A percentile compares a stretch with the other conserved stretches of the same genome.
These are phyloP conservation scores for Bipolaris cookei DNA, from an alignment of 2,329 filamentous ascomycete species.

Conservation along the genomic window DNA sequence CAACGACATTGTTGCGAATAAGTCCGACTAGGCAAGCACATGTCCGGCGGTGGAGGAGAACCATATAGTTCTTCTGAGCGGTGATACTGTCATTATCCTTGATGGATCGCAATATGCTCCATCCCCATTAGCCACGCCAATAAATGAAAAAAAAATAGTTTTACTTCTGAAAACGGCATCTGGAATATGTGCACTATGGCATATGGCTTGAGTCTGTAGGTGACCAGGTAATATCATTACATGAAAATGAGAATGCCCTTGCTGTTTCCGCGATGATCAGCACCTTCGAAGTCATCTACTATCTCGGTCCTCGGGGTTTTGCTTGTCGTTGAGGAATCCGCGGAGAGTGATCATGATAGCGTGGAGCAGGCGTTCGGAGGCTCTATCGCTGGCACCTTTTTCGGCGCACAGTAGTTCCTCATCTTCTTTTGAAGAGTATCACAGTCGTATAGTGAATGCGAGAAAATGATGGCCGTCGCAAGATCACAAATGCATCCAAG, in stretches of 20 bases:
- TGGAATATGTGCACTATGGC: background rate
- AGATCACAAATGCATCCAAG: too few species aligned
- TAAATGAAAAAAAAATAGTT: conserved; percentile 9
- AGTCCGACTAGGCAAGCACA: conserved; percentile 23
- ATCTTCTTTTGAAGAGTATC: background rate
- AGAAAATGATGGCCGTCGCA: background rate
- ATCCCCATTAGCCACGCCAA: conserved; percentile 10
- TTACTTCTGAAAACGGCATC: background rate
- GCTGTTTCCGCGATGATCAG: background rate
- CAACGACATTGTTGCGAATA: conserved; percentile 15
- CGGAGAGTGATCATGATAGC: background rate
- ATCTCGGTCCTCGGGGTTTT: background rate
- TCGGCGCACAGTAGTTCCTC: background rate
- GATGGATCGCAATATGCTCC: conserved; percentile 7
- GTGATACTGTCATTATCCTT: conserved; percentile 4
- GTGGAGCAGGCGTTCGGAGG: background rate
- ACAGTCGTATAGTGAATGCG: background rate
- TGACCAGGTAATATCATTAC: background rate
- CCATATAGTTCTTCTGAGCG: conserved; percentile 9
- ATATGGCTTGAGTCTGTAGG: background rate
- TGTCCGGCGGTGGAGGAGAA: conserved; percentile 12
- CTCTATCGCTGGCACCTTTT: background rate
- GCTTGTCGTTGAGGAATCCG: background rate
- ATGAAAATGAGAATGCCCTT: too few species aligned
- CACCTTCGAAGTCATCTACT: background rate